Base-by-base conservation (phyloP, 1,139 yeast genomes). In the Saccharomycopsis hybrid region DNA sequence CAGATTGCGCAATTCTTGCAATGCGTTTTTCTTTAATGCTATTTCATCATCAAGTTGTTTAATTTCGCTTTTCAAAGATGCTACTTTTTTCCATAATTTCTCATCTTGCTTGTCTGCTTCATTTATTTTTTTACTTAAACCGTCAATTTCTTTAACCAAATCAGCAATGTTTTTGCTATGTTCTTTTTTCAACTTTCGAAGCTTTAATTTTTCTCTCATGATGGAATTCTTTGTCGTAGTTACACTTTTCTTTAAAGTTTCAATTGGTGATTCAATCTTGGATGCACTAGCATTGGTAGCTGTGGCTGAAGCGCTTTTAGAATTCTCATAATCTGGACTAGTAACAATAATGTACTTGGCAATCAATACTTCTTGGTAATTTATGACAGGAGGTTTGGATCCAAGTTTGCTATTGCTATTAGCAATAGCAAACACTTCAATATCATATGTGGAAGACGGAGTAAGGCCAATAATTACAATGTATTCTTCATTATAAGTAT, bases 371-470 rank as follows among this genome's bases (percentile, higher is more conserved):
- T 49, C 52, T 8, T 36, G 18, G 25, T 47, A 41, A 30, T 30
- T 25, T 29, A 28, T 29, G 9, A 38, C 38, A 9, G 40, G 18
- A 7, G 18, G 25, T 9, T 9, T 13, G 9, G 9, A 7, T 7
- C 35, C 35, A 31, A 7, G 11, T 7, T 11, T 31, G 13, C 13
- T 7, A n/a, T 13, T 18, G 3, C n/a, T 25, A 11, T 30, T 40
- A 27, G 27, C 72, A 66, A 46, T 73, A 67, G 48, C 65, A 59
- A 47, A 77, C 67, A 50, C 68, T 52, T 80, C 85, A 48, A 84
- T 74, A 58, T 81, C 87, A 58, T 82, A 84, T 55, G 83, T 86
- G 42, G 80, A 78, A 31, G 78, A 65, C 0, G 89, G 85, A 9
- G 86, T 79, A 47, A 84, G 67, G 1, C 88, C 88, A 61, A 77